These are phyloP conservation scores for Liriodendron chinense DNA, from an alignment of 164 flowering plant genomes.

Conservation along the genomic window DNA sequence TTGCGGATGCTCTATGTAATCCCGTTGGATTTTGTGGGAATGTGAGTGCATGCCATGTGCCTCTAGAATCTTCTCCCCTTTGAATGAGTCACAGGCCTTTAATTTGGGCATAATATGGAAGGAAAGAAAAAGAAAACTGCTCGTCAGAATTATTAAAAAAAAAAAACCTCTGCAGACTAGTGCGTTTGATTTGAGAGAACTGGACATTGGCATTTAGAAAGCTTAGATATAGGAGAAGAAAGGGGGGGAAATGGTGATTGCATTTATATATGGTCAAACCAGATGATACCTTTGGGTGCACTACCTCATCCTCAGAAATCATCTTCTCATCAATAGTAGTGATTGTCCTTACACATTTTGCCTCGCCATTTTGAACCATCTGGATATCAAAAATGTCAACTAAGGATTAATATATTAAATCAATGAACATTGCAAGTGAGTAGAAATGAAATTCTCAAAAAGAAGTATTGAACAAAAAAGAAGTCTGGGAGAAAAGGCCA, in stretches of 20 bases:
- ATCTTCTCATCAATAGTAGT: constrained; percentile 75
- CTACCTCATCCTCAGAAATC: constrained; percentile 26
- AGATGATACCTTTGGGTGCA: not conserved
- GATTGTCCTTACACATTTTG: constrained; percentile 63
- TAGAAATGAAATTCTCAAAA: not conserved
- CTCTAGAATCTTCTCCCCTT: not conserved
- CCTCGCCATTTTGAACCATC: constrained; percentile 60
- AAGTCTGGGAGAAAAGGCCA: not conserved
- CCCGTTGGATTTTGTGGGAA: constrained; percentile 66
- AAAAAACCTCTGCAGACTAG: not conserved
- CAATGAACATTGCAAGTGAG: not conserved
- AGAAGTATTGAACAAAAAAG: not conserved
- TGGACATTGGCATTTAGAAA: too few species aligned
- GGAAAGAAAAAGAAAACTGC: not conserved
- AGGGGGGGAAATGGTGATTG: not conserved
- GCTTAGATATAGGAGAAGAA: not conserved
- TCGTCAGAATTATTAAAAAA: not conserved
- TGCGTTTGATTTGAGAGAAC: too few species aligned
- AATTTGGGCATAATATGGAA: not conserved
- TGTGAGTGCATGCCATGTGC: constrained; percentile 57
- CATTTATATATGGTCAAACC: not conserved
- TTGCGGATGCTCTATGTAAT: constrained; percentile 49
- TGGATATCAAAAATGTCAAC: constrained; percentile 13
- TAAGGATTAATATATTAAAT: not conserved
- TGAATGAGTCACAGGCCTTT: constrained; percentile 8